Percentiles rank a stretch among this genome's conserved stretches.
Conservation (phyloP, 208 protist genomes). For the Zelonia costaricensis region DNA sequence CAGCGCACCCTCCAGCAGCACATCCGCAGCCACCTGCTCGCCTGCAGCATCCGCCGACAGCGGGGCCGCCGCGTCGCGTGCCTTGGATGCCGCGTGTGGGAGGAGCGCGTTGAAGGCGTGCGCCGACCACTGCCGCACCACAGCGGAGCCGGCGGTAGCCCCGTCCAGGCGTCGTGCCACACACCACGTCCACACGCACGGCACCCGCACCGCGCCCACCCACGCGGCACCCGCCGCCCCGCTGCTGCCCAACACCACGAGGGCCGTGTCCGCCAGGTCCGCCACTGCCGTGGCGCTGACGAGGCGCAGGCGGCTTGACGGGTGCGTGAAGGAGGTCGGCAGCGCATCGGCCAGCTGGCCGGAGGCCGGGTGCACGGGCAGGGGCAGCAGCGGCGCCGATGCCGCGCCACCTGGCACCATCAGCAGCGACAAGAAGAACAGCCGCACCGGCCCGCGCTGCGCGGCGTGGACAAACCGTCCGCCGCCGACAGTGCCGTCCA, state of each 20-base stretch:
- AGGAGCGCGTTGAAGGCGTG: slow-evolving; percentile 19
- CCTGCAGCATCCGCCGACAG: slow-evolving; percentile 1
- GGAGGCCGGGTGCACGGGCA: slow-evolving; percentile 10
- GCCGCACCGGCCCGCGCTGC: background rate
- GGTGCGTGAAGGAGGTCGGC: slow-evolving; percentile 2
- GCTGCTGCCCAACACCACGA: slow-evolving; percentile 14
- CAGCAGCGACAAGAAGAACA: slow-evolving; percentile 27
- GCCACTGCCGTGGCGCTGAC: slow-evolving; percentile 2
- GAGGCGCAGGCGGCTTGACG: slow-evolving; percentile 22
- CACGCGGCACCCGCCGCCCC: background rate
- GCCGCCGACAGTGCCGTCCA: background rate
- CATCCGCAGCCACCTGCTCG: too few relatives aligned
- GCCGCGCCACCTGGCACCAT: background rate
- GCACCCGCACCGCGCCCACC: slow-evolving; percentile 7
- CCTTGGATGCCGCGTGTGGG: background rate
- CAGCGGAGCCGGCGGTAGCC: too few relatives aligned
- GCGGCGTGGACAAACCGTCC: slow-evolving; percentile 13
- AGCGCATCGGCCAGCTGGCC: background rate
- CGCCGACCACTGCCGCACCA: slow-evolving; percentile 3
- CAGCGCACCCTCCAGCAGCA: slow-evolving; percentile 13
- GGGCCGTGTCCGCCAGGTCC: background rate
- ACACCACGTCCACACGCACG: slow-evolving; percentile 18
- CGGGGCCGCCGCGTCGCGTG: background rate
- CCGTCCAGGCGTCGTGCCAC: too few relatives aligned
- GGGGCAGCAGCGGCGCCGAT: slow-evolving; percentile 6